Base-by-base conservation (phyloP, 2,329 filamentous ascomycete genomes). In the Chrysosporium keratinophilum region DNA sequence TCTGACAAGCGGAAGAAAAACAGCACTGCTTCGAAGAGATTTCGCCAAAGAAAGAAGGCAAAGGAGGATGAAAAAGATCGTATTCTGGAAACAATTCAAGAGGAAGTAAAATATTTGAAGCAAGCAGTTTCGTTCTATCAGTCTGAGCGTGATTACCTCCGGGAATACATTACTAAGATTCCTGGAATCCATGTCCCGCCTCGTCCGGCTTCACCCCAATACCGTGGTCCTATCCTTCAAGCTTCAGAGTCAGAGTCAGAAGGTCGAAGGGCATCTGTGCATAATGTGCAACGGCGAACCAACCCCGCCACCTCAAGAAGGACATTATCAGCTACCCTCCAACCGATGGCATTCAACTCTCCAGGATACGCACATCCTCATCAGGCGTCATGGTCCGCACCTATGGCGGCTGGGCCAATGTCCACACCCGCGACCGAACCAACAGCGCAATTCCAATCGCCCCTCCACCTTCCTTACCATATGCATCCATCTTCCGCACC, bases 1-100 rank as follows among this genome's bases (percentile, higher is more conserved):
- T 67, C 69, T 1, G 69, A 71, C 55, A 72, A 71, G 56, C 65
- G 70, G 7, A 69, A 67, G 56, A 70, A 70, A 2, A 73, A 73
- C 60, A 72, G 70, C 49, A 65, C 69, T 50, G 70, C 70, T 1
- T 72, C 70, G 1, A 62, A 68, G 45, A 59, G 70, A 19, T 72
- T 72, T 55, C 67, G 70, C 35, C 68, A 71, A 41, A 65, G 69
- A 28, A 72, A 72, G 55, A 65, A 69, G 41, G 54, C 50, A 17
- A 69, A 67, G 19, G 69, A 72, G 52, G 59, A 66, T 56, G 68
- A 69, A 55, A 65, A 71, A 54, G 65, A 69, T 54, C 66, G 69
- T 56, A 68, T 65, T 14, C 62, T 72, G 20, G 61, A 59, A 7
- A 61, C 64, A 11, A 65, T 69, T 49, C 61, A 53, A 31, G 66